Base-by-base conservation (phyloP, 139 green algal species). In the Cymbomonas tetramitiformis region DNA sequence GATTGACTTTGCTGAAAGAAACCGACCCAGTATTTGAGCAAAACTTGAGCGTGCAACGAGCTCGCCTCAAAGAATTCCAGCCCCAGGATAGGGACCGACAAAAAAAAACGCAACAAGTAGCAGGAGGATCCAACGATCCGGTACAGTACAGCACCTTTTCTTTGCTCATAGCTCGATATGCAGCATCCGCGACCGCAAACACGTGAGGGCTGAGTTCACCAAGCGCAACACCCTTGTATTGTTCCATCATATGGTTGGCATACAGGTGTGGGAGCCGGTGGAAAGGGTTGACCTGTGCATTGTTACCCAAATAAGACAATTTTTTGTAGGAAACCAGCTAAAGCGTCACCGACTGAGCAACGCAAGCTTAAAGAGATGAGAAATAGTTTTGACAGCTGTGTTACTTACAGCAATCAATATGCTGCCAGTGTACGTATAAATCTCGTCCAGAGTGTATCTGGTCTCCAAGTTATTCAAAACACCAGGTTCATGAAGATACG, bases 401-500 rank as follows among this genome's bases (percentile, higher is more conserved):
- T 6, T 33, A 33, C 52, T 8, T 25, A 85, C 76, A 36, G 83
- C 83, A 34, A 93, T 93, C 0, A 93, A 68, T 46, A 93, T 93
- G 59, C 61, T 72, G 48, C 81, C 83, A 10, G 67, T 83, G 81
- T 93, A 93, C 5, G 83, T 93, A 69, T 93, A 93, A 30, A 93
- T 93, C 38, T 80, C 63, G 57, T 90, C 81, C 28, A 84, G 61
- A 2, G 38, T 28, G 46, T 93, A 93, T 30, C 83, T 68, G 4
- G 75, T 64, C 5, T 59, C 44, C 44, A 93, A 71, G 23, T 85
- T 93, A 47, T 90, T 68, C 56, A 93, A 60, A 34, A 99, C 92
- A 0, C 84, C 87, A 2, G 92, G 90, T 79, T 99, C 92, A 68
- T 97, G 89, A 12, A 99, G 78, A 71, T 97, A 96, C 0, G 81